Percentiles rank a stretch among this genome's conserved stretches.
Evolutionary conservation across 2,329 filamentous ascomycete species (phyloP).

Genomic region (Trichoderma simmonsii): DNA sequence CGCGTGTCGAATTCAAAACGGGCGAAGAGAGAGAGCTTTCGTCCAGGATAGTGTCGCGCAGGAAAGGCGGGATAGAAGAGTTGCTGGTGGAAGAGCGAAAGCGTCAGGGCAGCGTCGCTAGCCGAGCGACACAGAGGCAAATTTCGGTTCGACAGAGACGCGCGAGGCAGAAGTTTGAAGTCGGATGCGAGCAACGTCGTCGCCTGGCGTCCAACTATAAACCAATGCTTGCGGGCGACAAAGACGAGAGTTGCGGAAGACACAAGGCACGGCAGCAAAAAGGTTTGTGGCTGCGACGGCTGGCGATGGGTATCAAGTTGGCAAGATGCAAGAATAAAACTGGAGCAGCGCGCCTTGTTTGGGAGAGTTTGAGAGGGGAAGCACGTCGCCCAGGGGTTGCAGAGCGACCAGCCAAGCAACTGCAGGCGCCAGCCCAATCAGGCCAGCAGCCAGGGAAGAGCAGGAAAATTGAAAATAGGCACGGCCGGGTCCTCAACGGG

Average conservation of each 20-base stretch:
- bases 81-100: neutral
- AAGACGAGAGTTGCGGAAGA: neutral
- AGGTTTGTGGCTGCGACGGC: constrained; percentile 16
- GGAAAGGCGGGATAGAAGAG: neutral
- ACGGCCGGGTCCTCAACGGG: neutral
- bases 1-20: neutral
- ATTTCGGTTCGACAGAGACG: constrained; percentile 8
- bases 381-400: constrained; percentile 3
- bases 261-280: constrained; percentile 6
- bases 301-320: constrained; percentile 12
- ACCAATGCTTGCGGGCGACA: constrained; percentile 1
- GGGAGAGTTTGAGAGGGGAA: constrained; percentile 10
- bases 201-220: neutral
- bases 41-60: neutral
- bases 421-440: neutral
- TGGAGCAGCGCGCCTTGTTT: constrained; percentile 16
- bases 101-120: constrained; percentile 12
- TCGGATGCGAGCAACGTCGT: neutral
- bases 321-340: constrained; percentile 1
- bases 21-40: neutral
- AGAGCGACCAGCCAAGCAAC: neutral
- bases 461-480: neutral
- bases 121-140: constrained; percentile 3
- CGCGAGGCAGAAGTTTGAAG: neutral
- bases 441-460: neutral